phyloP scores from a whole-genome alignment of 305 asterid genomes.

The Solanum hybrid region DNA sequence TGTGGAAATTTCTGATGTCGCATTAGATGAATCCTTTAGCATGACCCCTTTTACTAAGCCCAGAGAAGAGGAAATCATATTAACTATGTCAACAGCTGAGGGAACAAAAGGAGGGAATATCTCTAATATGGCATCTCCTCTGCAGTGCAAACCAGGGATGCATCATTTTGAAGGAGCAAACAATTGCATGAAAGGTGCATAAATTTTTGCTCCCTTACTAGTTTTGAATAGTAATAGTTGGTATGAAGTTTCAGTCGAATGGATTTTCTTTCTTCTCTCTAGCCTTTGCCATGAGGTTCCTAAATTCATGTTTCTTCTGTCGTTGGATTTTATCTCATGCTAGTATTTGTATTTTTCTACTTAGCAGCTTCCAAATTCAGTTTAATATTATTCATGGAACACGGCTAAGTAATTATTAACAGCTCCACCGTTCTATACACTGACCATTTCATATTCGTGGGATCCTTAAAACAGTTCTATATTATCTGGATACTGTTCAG shows the following conservation, averaged over 20 bases:
- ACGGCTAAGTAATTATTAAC: background rate
- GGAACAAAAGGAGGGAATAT: conserved; percentile 22
- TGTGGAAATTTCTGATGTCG: conserved; percentile 81
- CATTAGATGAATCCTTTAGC: conserved; percentile 57
- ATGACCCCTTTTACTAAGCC: conserved; percentile 44
- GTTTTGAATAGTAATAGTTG: background rate
- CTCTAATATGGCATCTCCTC: conserved; percentile 23
- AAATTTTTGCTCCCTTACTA: background rate
- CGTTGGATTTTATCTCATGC: background rate
- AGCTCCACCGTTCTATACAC: background rate
- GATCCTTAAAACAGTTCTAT: background rate
- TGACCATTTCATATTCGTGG: background rate
- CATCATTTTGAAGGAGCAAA: conserved; percentile 29
- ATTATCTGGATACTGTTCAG: background rate
- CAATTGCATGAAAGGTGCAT: conserved; percentile 21
- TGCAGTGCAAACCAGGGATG: conserved; percentile 30
- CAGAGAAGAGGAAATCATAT: conserved; percentile 28
- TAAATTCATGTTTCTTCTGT: background rate
- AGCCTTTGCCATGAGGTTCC: background rate
- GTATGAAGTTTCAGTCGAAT: background rate
- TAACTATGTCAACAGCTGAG: conserved; percentile 25
- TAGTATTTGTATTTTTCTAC: background rate
- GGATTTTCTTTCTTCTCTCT: background rate
- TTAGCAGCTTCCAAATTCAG: background rate
- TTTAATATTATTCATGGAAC: background rate